These are phyloP conservation scores for Colletotrichum liaoningense DNA, from an alignment of 2,329 filamentous ascomycete species.

Conservation along the genomic window DNA sequence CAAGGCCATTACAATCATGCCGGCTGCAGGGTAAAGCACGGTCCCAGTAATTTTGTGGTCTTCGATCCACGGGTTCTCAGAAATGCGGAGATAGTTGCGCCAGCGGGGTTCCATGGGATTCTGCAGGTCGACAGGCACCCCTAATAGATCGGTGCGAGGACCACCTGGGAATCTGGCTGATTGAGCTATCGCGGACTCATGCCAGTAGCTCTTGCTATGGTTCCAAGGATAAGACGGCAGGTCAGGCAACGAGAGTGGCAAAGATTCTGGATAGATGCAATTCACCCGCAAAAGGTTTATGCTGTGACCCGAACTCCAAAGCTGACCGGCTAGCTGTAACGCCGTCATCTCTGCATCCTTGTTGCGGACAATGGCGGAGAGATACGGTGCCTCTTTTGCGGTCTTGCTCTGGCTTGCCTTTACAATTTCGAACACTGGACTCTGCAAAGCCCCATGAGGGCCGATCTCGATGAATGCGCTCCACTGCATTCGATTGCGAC, in stretches of 20 bases:
- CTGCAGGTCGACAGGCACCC: background rate
- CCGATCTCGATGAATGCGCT: slow-evolving; percentile 45
- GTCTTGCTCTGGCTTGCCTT: slow-evolving; percentile 49
- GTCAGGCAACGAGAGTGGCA: slow-evolving; percentile 29
- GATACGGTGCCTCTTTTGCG: slow-evolving; percentile 41
- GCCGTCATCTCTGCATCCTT: slow-evolving; percentile 41
- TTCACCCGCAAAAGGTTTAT: slow-evolving; percentile 46
- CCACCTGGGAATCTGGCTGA: background rate
- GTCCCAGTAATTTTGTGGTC: slow-evolving; percentile 58
- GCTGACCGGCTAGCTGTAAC: slow-evolving; percentile 25
- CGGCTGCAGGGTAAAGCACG: slow-evolving; percentile 52
- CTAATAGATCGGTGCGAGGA: slow-evolving; percentile 24
- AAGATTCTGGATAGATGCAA: slow-evolving; percentile 38
- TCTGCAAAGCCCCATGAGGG: slow-evolving; percentile 52
- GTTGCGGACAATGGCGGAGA: slow-evolving; percentile 39
- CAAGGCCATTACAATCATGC: slow-evolving; percentile 44
- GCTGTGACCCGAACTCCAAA: slow-evolving; percentile 25
- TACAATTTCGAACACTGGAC: slow-evolving; percentile 52
- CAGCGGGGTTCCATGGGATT: slow-evolving; percentile 17
- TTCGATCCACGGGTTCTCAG: slow-evolving; percentile 55
- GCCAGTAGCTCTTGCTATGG: slow-evolving; percentile 24
- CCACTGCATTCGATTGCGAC: slow-evolving; percentile 24
- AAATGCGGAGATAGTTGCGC: slow-evolving; percentile 37
- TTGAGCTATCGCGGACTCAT: slow-evolving; percentile 17
- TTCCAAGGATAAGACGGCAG: slow-evolving; percentile 38